Percentiles rank a stretch among this genome's conserved stretches.
These are phyloP conservation scores for Globisporangium irregulare DNA, from an alignment of 352 stramenopile species.

Conservation along the genomic window DNA sequence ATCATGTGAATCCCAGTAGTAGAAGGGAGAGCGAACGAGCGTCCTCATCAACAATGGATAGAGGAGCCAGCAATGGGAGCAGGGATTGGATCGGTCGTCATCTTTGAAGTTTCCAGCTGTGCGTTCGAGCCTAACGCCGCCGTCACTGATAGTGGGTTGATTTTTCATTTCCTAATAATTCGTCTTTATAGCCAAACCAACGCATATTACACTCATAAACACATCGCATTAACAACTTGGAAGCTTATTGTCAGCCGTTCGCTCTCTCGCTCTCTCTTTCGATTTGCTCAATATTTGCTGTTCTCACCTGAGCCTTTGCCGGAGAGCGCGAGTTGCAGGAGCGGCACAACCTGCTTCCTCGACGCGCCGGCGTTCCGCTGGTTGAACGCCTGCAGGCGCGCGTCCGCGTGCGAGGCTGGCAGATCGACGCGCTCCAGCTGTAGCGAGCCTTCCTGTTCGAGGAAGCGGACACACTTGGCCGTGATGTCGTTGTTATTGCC, in stretches of 20 bases:
- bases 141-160: conserved; percentile 3
- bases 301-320: conserved; percentile 5
- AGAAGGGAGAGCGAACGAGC: background rate
- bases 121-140: background rate
- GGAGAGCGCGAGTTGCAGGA: conserved; percentile 49
- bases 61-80: background rate
- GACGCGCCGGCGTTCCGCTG: conserved; percentile 64
- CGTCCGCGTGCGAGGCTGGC: conserved; percentile 26
- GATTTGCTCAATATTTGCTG: conserved; percentile 1
- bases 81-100: background rate
- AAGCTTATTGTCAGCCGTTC: background rate
- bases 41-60: background rate
- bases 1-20: conserved; percentile 68
- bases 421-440: conserved; percentile 38
- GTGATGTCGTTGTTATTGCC: conserved; percentile 20
- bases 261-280: background rate
- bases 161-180: conserved; percentile 11
- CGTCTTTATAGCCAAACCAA: conserved; percentile 7
- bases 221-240: conserved; percentile 5
- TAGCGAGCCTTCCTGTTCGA: conserved; percentile 37
- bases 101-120: conserved; percentile 1
- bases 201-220: conserved; percentile 5
- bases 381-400: conserved; percentile 37
- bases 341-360: conserved; percentile 74
- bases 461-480: conserved; percentile 34